Conservation (phyloP, 2,329 filamentous ascomycete genomes). For the Volutella citrinella region DNA sequence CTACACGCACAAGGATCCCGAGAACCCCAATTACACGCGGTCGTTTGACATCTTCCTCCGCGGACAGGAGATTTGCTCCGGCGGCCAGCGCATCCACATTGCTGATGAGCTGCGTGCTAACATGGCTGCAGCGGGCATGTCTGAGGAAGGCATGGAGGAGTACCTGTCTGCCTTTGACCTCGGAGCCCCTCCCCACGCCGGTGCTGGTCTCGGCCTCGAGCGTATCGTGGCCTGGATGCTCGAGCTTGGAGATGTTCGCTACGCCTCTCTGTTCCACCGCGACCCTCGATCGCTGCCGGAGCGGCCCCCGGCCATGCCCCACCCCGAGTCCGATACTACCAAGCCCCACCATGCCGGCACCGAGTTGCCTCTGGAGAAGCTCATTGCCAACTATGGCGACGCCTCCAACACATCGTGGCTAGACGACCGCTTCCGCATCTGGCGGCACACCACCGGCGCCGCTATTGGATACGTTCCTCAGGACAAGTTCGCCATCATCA, state of each 20-base stretch:
- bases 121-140: constrained; percentile 73
- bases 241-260: constrained; percentile 82
- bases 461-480: constrained; percentile 80
- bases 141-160: constrained; percentile 81
- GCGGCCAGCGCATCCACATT: constrained; percentile 90
- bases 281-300: constrained; percentile 84
- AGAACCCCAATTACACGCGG: constrained; percentile 73
- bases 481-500: constrained; percentile 75
- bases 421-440: constrained; percentile 83
- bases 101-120: constrained; percentile 69
- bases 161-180: constrained; percentile 87
- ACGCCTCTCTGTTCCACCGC: constrained; percentile 82
- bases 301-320: constrained; percentile 65
- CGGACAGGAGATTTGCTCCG: constrained; percentile 88
- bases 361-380: constrained; percentile 74
- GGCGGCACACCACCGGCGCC: constrained; percentile 81
- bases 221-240: constrained; percentile 84
- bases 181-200: constrained; percentile 84
- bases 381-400: constrained; percentile 94
- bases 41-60: constrained; percentile 95
- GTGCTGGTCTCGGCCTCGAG: constrained; percentile 86
- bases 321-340: constrained; percentile 80
- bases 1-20: constrained; percentile 82
- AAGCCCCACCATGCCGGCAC: constrained; percentile 46
- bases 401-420: constrained; percentile 93